Evolutionary conservation across 345 rosid species (phyloP), one percentile per base, ranked within the genome.

Genomic region (Eucalyptus regnans): DNA sequence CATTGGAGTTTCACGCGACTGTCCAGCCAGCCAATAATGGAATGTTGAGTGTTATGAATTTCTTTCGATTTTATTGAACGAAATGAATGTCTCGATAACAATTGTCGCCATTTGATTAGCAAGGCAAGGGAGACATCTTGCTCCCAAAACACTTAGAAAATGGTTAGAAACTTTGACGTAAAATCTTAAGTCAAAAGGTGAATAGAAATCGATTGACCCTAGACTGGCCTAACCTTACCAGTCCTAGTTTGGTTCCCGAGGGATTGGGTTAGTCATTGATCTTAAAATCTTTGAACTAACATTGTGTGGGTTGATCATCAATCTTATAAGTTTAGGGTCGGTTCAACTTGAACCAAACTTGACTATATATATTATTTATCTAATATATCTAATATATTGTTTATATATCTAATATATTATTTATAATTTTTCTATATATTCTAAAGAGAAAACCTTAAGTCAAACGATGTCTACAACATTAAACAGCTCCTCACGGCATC

Each of bases 251-350:
- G 7, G 5, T 52, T 52, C 10, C 2, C 0, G 18, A 9, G 25
- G 5, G 9, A 52, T 2, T 20, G 5, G 10, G 2, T 52, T 1
- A 2, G 10, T 18, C 10, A 0, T 52, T 52, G 58, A 1, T 52
- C 10, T 52, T 20, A 52, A 52, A 52, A 52, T 20, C 25, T 52
- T 52, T 20, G 25, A 52, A 52, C 1, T 52, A 52, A 52, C 10
- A 52, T 0, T 8, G 1, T 52, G 25, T 10, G 1, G 4, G 5
- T 20, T 52, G 25, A 52, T 52, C 1, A 4, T 52, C 10, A 2
- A 52, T 52, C 10, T 1, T 8, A 52, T 4, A 52, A 52, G 4
- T 52, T 52, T 52, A 52, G 9, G 10, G 2, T 8, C 58, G 58
- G 25, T 7, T 52, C 5, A 52, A 52, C 25, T 7, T 20, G 23